Evolutionary conservation across 2,329 filamentous ascomycete genomes (phyloP), one percentile per base, ranked within the genome.

Genomic region (Aspergillus sp.): DNA sequence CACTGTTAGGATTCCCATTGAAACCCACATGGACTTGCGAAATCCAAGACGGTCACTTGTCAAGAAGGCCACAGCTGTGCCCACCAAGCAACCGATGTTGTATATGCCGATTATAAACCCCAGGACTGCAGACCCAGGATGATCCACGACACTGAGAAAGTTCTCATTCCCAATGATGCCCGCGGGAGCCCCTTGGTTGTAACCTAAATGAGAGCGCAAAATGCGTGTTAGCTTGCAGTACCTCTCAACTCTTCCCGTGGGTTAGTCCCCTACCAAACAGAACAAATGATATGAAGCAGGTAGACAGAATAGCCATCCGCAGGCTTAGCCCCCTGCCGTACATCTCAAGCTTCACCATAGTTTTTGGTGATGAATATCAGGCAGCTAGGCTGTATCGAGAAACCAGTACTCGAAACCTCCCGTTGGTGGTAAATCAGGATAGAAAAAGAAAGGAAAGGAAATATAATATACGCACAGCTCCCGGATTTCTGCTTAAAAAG

Each of bases 141-240:
- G 60, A 24, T 71, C 57, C 37, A 80, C 77, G 2, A 73, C 68
- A 3, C 68, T 56, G 4, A 81, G 68, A 62, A 77, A 82, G 50
- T 82, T 73, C 14, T 75, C 63, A 37, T 77, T 80, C 9, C 77
- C 73, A 9, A 82, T 70, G 15, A 82, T 78, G 11, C 78, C 78
- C 3, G 77, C 75, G 59, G 81, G 80, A 0, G 80, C 77, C 43
- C 79, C 79, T 62, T 82, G 79, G 31, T 82, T 80, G 45, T 82
- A 82, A 2, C 78, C 79, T 71, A 54, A 33, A 57, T 8, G 39
- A 33, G n/a, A 21, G 21, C 33, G 21, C 41, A 48, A 40, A 54
- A 11, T 44, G 24, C 40, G 43, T 23, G 56, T 62, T 44, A 64
- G 58, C 33, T 31, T 43, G 43, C 46, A 40, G 50, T n/a, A 48